phyloP scores from a whole-genome alignment of 1,139 yeast species.

The Yamadazyma conglobata region DNA sequence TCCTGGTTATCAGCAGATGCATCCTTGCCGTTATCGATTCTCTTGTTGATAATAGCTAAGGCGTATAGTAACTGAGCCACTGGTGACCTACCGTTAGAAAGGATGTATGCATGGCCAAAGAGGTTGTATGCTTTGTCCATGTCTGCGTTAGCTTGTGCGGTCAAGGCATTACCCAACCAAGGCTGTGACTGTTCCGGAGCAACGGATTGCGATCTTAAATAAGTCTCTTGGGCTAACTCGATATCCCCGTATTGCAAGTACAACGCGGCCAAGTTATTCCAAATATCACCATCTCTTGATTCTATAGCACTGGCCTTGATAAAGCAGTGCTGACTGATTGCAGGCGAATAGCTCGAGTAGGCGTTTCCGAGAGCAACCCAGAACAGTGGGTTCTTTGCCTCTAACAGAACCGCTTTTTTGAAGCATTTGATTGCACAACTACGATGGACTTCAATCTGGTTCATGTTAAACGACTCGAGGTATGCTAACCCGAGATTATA shows the following conservation, averaged over 20 bases:
- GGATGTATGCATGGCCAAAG: constrained; percentile 72
- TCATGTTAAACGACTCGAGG: constrained; percentile 43
- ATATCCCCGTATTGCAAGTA: constrained; percentile 68
- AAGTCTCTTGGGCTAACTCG: constrained; percentile 71
- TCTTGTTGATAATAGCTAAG: constrained; percentile 46
- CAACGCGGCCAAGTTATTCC: constrained; percentile 81
- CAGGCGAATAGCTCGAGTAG: constrained; percentile 54
- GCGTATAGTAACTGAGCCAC: constrained; percentile 73
- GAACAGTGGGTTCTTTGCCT: constrained; percentile 62
- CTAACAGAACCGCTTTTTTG: constrained; percentile 68
- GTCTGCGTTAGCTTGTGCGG: constrained; percentile 60
- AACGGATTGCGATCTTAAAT: constrained; percentile 70
- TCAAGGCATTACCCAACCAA: constrained; percentile 85
- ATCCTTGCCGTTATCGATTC: constrained; percentile 24
- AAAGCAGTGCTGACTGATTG: constrained; percentile 87
- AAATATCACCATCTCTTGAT: constrained; percentile 62
- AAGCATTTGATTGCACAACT: constrained; percentile 47
- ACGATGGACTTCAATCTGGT: constrained; percentile 18
- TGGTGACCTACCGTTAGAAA: constrained; percentile 74
- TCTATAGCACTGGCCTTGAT: constrained; percentile 75
- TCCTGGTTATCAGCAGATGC: constrained; percentile 44
- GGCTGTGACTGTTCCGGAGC: constrained; percentile 77
- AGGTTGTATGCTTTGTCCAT: constrained; percentile 47
- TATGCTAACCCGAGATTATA: constrained; percentile 73
- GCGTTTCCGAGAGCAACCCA: constrained; percentile 87